phyloP scores from a whole-genome alignment of 2,329 filamentous ascomycete species.

The Myriosclerotinia duriaeana region DNA sequence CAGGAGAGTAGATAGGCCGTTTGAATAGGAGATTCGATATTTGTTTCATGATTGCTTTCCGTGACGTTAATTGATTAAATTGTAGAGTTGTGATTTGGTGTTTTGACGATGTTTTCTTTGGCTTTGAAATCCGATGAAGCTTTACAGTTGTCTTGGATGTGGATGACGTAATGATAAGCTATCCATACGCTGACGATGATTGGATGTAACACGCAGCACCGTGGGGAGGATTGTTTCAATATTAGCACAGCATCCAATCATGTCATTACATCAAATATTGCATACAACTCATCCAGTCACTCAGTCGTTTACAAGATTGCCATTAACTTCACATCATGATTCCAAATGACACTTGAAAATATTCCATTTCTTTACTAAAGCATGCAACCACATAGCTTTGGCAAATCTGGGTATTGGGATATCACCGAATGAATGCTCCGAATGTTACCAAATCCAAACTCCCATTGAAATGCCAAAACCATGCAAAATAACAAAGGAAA shows the following conservation, averaged over 20 bases:
- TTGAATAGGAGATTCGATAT: neutral
- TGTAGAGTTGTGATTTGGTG: neutral
- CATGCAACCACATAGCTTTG: conserved; percentile 10
- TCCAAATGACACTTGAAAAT: neutral
- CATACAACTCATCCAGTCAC: neutral
- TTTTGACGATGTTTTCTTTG: neutral
- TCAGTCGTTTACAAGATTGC: too few species aligned
- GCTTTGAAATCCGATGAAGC: neutral
- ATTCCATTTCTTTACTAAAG: conserved; percentile 2
- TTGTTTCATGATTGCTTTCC: neutral
- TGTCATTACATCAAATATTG: neutral
- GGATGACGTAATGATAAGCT: conserved; percentile 17
- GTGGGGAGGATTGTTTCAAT: neutral
- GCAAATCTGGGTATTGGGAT: conserved; percentile 19
- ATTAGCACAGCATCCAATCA: neutral
- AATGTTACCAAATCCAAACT: conserved; percentile 19
- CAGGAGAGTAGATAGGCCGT: neutral
- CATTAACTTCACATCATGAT: neutral
- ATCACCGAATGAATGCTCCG: conserved; percentile 18
- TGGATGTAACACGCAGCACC: neutral
- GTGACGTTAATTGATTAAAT: neutral
- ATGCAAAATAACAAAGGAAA: conserved; percentile 13
- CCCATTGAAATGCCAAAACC: conserved; percentile 19
- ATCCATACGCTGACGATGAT: neutral
- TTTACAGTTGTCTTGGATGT: neutral